Conservation (phyloP, 1,139 yeast genomes). For the Magnusiomyces tetraspermus region DNA sequence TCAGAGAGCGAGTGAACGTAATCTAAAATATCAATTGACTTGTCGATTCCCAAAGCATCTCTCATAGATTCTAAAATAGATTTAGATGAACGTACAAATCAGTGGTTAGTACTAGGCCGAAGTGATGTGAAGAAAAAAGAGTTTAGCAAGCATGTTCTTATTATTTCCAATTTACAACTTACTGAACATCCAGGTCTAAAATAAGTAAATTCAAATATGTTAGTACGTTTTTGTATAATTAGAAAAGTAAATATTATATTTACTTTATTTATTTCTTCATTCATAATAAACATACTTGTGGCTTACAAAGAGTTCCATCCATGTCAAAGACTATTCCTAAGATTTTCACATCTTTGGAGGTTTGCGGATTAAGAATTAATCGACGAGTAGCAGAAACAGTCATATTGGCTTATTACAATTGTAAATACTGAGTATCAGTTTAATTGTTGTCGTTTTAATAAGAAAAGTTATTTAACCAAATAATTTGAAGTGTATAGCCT, state of each 20-base stretch:
- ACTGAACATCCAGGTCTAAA: conserved; percentile 51
- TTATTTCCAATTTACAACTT: conserved; percentile 5
- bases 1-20: conserved; percentile 39
- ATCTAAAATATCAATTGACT: conserved; percentile 42
- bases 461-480: too few relatives aligned
- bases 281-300: conserved; percentile 36
- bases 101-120: too few relatives aligned
- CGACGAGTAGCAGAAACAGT: conserved; percentile 13
- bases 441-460: too few relatives aligned
- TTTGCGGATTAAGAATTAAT: conserved; percentile 28
- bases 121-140: neutral
- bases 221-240: too few relatives aligned
- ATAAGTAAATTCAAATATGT: neutral
- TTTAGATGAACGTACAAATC: neutral
- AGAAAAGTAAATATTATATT: too few relatives aligned
- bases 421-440: too few relatives aligned
- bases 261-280: too few relatives aligned
- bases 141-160: too few relatives aligned
- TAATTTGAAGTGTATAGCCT: too few relatives aligned
- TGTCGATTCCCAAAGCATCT: conserved; percentile 43
- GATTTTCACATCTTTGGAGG: conserved; percentile 32
- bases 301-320: conserved; percentile 61
- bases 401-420: too few relatives aligned
- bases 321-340: conserved; percentile 53
- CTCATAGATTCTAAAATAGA: conserved; percentile 44